phyloP scores from a whole-genome alignment of 164 flowering plant species.

The Chimonanthus salicifolius region DNA sequence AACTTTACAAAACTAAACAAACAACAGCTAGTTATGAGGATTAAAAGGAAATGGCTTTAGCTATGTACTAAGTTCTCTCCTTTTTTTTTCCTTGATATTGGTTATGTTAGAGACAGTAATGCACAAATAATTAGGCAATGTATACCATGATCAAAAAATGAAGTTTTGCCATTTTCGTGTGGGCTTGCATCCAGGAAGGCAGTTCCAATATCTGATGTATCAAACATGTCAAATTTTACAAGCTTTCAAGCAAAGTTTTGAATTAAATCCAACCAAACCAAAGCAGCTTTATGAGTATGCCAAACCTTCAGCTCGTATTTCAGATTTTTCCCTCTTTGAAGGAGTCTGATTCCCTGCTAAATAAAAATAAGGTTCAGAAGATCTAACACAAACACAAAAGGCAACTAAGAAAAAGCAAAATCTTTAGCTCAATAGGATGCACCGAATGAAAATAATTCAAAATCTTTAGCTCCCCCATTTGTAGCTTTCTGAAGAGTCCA shows the following conservation, averaged over 20 bases:
- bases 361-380: neutral
- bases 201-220: neutral
- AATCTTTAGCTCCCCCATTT: neutral
- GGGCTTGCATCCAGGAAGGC: neutral
- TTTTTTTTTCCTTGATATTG: neutral
- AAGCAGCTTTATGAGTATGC: neutral
- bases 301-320: conserved; percentile 2
- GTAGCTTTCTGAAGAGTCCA: conserved; percentile 1
- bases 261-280: neutral
- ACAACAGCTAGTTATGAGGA: too few relatives aligned
- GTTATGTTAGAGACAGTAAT: neutral
- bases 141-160: neutral
- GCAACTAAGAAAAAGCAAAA: too few relatives aligned
- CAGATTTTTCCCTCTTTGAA: neutral
- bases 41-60: neutral
- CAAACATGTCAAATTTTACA: neutral
- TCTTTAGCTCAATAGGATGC: neutral
- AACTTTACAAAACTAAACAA: too few relatives aligned
- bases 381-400: too few relatives aligned
- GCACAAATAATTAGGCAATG: neutral
- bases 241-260: neutral
- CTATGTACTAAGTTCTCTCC: too few relatives aligned
- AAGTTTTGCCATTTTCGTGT: neutral
- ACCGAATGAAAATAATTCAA: neutral
- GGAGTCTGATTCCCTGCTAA: neutral